These are phyloP conservation scores for Macroventuria anomochaeta DNA, from an alignment of 2,329 filamentous ascomycete species.

Conservation along the genomic window DNA sequence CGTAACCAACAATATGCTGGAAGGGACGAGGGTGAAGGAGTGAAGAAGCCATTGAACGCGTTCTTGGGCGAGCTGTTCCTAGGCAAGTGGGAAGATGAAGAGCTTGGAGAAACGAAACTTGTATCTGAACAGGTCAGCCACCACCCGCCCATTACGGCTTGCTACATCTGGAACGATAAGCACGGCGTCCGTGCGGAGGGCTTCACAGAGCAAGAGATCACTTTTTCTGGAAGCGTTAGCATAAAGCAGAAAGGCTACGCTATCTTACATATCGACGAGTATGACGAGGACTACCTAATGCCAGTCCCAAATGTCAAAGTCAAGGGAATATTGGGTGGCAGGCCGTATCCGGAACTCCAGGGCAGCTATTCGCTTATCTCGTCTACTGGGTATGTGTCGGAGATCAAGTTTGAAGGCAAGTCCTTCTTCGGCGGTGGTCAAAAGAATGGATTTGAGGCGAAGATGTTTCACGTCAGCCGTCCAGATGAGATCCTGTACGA, in stretches of 20 bases:
- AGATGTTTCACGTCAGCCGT: constrained; percentile 45
- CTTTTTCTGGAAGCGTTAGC: constrained; percentile 53
- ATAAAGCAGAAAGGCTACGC: constrained; percentile 57
- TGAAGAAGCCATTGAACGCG: constrained; percentile 60
- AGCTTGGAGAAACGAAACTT: constrained; percentile 49
- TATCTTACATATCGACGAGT: constrained; percentile 53
- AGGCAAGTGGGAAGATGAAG: constrained; percentile 40
- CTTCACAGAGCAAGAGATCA: constrained; percentile 56
- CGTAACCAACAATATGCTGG: constrained; percentile 58
- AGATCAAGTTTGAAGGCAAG: constrained; percentile 55
- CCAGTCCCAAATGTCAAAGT: constrained; percentile 55
- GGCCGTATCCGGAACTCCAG: constrained; percentile 53
- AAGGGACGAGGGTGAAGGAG: constrained; percentile 50
- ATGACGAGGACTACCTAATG: constrained; percentile 54
- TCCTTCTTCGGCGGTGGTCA: constrained; percentile 48
- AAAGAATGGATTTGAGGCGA: constrained; percentile 53
- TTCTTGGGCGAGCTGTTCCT: constrained; percentile 59
- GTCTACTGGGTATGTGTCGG: constrained; percentile 51
- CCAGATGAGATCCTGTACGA: constrained; percentile 46
- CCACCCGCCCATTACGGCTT: constrained; percentile 56
- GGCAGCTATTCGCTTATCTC: constrained; percentile 52
- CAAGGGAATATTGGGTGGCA: constrained; percentile 53
- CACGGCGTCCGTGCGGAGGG: constrained; percentile 53
- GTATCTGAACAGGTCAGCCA: constrained; percentile 56
- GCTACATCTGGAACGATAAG: constrained; percentile 56